Evolutionary conservation across 148 eudicot genomes (phyloP), one percentile per base, ranked within the genome.

Genomic region (Drosera capensis): DNA sequence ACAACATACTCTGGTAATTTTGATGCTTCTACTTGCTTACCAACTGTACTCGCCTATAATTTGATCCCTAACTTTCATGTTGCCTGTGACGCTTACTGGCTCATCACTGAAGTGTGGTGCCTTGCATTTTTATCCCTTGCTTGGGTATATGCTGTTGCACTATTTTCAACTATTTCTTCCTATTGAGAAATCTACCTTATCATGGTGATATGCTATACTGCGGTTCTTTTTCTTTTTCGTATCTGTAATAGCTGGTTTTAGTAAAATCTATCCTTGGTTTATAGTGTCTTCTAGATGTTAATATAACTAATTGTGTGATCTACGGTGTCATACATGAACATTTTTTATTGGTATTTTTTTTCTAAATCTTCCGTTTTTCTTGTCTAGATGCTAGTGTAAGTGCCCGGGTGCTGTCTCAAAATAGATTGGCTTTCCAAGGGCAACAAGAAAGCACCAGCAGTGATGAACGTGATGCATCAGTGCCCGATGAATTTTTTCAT

Each of bases 391-490:
- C 68, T 43, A 73, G 64, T 59, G 70, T 63, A 23, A 40, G 64
- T 55, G 48, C 64, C 23, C 71, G 68, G 51, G 41, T 73, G 25
- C 79, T 64, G 49, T 67, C 53, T 40, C 55, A 52, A 14, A 71
- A 65, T 53, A 71, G 72, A 58, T 62, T 66, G 57, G 74, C 58
- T 53, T 63, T 43, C 48, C 75, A 54, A 45, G 47, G 34, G 13
- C 80, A 59, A 34, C 69, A 67, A 61, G 82, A 66, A 54, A 85
- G 77, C 63, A 65, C 63, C 37, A 81, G 75, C 64, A 71, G 72
- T 43, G 81, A 66, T 26, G 78, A 77, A 20, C 50, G 67, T 35
- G 77, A 78, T 60, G 80, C 72, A 30, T 31, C 43, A 40, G 53
- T 55, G 29, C 62, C 55, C 15, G 68, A 59, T 55, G 72, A 63